Base-by-base conservation (phyloP, 257 asterid species). In the Haberlea rhodopensis region DNA sequence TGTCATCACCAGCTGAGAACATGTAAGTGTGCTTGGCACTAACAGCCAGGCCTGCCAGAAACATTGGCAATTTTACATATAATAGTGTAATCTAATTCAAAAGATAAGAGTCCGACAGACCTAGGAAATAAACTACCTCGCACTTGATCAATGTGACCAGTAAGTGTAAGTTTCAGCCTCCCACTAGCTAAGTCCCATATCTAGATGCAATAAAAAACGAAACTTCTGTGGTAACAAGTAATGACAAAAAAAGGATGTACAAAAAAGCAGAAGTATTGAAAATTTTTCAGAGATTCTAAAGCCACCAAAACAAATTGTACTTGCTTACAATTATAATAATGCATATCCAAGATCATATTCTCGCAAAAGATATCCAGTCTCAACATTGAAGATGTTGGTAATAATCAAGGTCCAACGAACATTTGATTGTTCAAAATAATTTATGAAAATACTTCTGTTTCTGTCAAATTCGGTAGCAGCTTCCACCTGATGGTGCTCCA, bases 1-100 rank as follows among this genome's bases (percentile, higher is more conserved):
- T 94, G 80, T 94, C 99, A 73, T 94, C 99, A 40, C 99, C 97
- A 54, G 97, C 97, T 32, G 97, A 94, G 79, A 90, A 94, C 99
- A 94, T 90, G 71, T 94, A 94, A 3, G 97, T 90, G 71, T 94
- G 99, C 75, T 78, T 87, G 72, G 18, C 70, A 73, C 99, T 90
- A 71, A 90, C 82, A 78, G 97, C 92, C 63, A 90, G 83, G 29
- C 98, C 97, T 91, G 88, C 71, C 71, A 75, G 52, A n/a, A 69
- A 68, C 27, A 53, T 32, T 9, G 25, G 48, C 27, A 56, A 65
- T 45, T 71, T 18, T 48, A 59, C 52, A 57, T 24, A 57, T 40
- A n/a, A n/a, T n/a, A 16, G 43, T n/a, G 1, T 53, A 24, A 24
- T 53, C 29, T 71, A 32, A 51, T n/a, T 60, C 61, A 55, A 28